Evolutionary conservation across 768 basidiomycete genomes (phyloP).

Genomic region (Naganishia vaughanmartiniae): DNA sequence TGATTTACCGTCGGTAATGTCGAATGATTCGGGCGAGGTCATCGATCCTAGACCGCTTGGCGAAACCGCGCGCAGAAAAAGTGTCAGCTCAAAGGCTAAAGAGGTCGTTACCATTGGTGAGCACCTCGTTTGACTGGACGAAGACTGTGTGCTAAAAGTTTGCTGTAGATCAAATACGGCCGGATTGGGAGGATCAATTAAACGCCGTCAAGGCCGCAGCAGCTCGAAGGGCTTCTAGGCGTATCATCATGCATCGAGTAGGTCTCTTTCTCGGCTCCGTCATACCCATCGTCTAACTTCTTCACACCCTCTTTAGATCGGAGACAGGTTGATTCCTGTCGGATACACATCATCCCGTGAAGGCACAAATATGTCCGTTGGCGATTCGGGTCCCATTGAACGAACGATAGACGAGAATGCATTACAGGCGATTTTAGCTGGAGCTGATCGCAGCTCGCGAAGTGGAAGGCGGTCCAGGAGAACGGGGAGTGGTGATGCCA

Average conservation of each 20-base stretch:
- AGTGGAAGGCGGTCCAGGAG: slow-evolving; percentile 56
- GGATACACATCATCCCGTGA: slow-evolving; percentile 80
- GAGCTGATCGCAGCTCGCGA: slow-evolving; percentile 53
- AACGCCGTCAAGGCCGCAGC: slow-evolving; percentile 93
- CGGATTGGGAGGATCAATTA: slow-evolving; percentile 96
- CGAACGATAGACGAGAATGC: slow-evolving; percentile 19
- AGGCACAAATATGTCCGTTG: slow-evolving; percentile 60
- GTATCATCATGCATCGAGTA: slow-evolving; percentile 92
- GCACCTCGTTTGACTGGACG: background rate
- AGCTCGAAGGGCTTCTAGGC: slow-evolving; percentile 86
- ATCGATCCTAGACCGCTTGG: slow-evolving; percentile 33
- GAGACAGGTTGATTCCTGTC: slow-evolving; percentile 93
- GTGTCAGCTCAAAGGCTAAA: slow-evolving; percentile 76
- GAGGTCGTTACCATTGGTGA: slow-evolving; percentile 76
- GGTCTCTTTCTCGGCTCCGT: slow-evolving; percentile 7
- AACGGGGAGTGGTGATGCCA: slow-evolving; percentile 87
- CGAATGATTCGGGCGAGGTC: slow-evolving; percentile 19
- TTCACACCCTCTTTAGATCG: slow-evolving; percentile 58
- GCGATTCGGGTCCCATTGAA: slow-evolving; percentile 24
- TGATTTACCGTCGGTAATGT: slow-evolving; percentile 5
- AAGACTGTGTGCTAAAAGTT: slow-evolving; percentile 17
- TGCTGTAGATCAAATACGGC: slow-evolving; percentile 81
- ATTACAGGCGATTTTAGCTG: slow-evolving; percentile 11
- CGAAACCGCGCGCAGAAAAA: slow-evolving; percentile 63
- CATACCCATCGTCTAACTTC: background rate